Base-by-base conservation (phyloP, 495 filamentous ascomycete genomes). In the Cudoniella acicularis region DNA sequence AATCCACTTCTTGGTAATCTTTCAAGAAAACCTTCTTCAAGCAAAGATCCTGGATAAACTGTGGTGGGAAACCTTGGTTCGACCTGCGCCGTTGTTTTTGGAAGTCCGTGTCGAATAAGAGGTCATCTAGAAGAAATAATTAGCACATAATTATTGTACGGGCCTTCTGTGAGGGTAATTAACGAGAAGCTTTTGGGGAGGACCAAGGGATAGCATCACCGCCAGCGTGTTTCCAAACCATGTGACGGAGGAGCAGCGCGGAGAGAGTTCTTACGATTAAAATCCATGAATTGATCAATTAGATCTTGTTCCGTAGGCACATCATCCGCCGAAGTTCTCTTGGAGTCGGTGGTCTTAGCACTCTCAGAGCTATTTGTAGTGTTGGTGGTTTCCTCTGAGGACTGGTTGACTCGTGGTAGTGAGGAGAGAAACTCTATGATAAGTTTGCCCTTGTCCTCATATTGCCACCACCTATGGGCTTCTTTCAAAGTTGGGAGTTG, bases 201-300 rank as follows among this genome's bases (percentile, higher is more conserved):
- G n/a, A n/a, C n/a, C n/a, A n/a, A n/a, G n/a, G n/a, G n/a, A n/a
- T n/a, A n/a, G n/a, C n/a, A n/a, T n/a, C n/a, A n/a, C n/a, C n/a
- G n/a, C n/a, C n/a, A n/a, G n/a, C n/a, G n/a, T n/a, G n/a, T n/a
- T n/a, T n/a, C n/a, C n/a, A n/a, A n/a, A n/a, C n/a, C n/a, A n/a
- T n/a, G n/a, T 36, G 13, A 36, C 4, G 13, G 30, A 36, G 30
- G 30, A 4, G 30, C 4, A 13, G 30, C 30, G 13, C 13, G 30
- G 4, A 36, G 30, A 36, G 30, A 36, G 4, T 36, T 13, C 30
- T 36, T 36, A 36, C 30, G 62, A 17, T 55, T 60, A 17, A 8
- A 11, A n/a, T 65, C 57, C 63, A 65, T 62, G 24, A 62, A 62
- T 36, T 56, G 49, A 40, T 62, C 59, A 24, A 50, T 25, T 50